Evolutionary conservation across 495 filamentous ascomycete species (phyloP).

Genomic region (Penicillium canariense): DNA sequence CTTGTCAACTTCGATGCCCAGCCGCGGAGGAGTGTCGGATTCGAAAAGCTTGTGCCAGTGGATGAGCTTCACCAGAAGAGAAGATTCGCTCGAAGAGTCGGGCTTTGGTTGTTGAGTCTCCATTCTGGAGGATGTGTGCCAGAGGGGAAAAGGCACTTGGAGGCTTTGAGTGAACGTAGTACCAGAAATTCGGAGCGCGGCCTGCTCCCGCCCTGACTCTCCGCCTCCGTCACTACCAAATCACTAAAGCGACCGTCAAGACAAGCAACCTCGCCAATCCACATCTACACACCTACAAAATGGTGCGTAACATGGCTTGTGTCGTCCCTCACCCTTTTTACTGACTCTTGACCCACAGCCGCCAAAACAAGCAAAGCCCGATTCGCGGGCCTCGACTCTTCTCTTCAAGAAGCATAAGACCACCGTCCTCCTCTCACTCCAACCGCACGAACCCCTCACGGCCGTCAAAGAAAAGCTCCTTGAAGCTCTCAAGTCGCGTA

Average conservation of each 20-base stretch:
- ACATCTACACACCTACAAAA: conserved; percentile 2
- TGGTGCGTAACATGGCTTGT: conserved; percentile 11
- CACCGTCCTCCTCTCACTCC: conserved; percentile 71
- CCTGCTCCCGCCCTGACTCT: conserved; percentile 12
- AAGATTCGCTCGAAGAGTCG: conserved; percentile 15
- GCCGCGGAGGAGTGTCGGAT: conserved; percentile 49
- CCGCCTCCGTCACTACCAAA: conserved; percentile 18
- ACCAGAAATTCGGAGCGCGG: conserved; percentile 6
- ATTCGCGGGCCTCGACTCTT: conserved; percentile 57
- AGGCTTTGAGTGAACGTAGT: background rate
- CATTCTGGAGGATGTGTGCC: conserved; percentile 21
- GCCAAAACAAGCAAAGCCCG: conserved; percentile 27
- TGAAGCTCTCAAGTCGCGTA: conserved; percentile 44
- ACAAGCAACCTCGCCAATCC: background rate
- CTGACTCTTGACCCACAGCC: conserved; percentile 5
- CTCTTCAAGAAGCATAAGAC: conserved; percentile 77
- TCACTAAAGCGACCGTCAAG: background rate
- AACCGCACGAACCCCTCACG: conserved; percentile 57
- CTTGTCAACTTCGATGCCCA: conserved; percentile 59
- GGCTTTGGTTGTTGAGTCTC: conserved; percentile 20
- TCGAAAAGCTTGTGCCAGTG: conserved; percentile 46
- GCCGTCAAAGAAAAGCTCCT: conserved; percentile 64
- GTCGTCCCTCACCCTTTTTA: background rate
- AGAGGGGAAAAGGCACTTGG: background rate
- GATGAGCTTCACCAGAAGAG: conserved; percentile 30